These are phyloP conservation scores for Talaromyces marneffei DNA, from an alignment of 2,329 filamentous ascomycete species.

Conservation along the genomic window DNA sequence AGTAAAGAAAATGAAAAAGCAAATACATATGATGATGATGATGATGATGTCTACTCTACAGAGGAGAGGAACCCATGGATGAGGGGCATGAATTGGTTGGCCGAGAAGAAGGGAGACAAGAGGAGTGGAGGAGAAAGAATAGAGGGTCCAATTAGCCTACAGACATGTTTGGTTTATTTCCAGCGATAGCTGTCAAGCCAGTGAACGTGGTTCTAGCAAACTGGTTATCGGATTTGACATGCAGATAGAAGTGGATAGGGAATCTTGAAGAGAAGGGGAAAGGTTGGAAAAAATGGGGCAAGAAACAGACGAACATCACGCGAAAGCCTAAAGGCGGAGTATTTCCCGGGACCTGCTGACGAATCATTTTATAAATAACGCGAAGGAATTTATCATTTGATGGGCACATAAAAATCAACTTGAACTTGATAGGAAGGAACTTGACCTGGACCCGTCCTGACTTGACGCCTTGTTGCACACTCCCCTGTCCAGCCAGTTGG, in stretches of 20 bases:
- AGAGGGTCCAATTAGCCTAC: neutral
- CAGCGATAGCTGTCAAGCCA: slow-evolving; percentile 7
- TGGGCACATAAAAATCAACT: neutral
- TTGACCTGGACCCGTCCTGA: neutral
- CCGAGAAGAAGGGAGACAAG: neutral
- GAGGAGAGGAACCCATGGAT: slow-evolving; percentile 13
- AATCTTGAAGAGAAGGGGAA: slow-evolving; percentile 1
- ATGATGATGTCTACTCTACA: neutral
- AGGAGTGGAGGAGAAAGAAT: neutral
- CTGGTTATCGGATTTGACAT: slow-evolving; percentile 4
- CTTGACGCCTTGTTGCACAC: slow-evolving; percentile 7
- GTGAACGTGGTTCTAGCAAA: slow-evolving; percentile 10
- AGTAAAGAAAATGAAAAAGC: neutral
- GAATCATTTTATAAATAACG: neutral
- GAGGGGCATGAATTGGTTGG: slow-evolving; percentile 14
- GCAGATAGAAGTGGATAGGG: slow-evolving; percentile 1
- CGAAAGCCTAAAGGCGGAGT: slow-evolving; percentile 9
- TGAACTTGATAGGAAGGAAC: neutral
- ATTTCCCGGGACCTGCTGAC: neutral
- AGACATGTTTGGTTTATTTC: neutral
- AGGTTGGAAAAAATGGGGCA: neutral
- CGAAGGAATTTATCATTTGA: neutral
- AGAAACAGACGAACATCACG: neutral
- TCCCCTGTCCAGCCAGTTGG: slow-evolving; percentile 5
- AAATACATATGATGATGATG: too few species aligned